Percentiles rank a stretch among this genome's conserved stretches.
Evolutionary conservation across 1,284 basidiomycete genomes (phyloP).

Genomic region (Pascua guehoae): DNA sequence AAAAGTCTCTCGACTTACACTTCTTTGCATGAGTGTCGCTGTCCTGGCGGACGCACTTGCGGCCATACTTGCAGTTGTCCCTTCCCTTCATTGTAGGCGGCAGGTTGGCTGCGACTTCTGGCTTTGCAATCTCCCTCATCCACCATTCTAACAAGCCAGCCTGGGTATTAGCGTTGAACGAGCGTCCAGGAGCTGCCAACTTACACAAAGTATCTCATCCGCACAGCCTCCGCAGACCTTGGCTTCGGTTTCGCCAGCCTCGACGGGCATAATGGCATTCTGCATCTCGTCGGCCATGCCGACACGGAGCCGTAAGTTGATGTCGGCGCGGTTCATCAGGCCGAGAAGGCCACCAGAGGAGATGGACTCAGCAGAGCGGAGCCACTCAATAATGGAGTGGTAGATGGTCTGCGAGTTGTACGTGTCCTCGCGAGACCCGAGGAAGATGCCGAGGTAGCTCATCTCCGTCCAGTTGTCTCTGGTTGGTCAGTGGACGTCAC

Average conservation of each 20-base stretch:
- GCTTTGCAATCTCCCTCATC: conserved; percentile 24
- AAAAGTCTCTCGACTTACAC: conserved; percentile 8
- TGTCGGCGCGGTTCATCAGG: conserved; percentile 23
- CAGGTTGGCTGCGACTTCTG: conserved; percentile 10
- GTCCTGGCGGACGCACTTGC: conserved; percentile 19
- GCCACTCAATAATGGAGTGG: conserved; percentile 16
- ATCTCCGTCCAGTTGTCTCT: conserved; percentile 29
- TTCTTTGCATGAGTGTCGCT: conserved; percentile 18
- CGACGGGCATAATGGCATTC: conserved; percentile 13
- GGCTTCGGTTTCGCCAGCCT: conserved; percentile 4
- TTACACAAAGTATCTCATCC: conserved; percentile 23
- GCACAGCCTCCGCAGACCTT: conserved; percentile 21
- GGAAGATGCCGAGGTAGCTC: conserved; percentile 14
- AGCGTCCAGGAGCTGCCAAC: neutral
- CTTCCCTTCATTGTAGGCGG: conserved; percentile 10
- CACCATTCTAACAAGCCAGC: conserved; percentile 25
- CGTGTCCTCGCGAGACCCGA: conserved; percentile 1
- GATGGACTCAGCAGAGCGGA: conserved; percentile 14
- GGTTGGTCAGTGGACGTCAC: conserved; percentile 2
- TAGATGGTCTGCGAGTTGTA: conserved; percentile 8
- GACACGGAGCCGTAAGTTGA: conserved; percentile 16
- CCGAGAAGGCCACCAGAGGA: conserved; percentile 21
- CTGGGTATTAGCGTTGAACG: conserved; percentile 7
- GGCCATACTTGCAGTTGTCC: conserved; percentile 23
- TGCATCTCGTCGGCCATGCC: conserved; percentile 25